phyloP scores from a whole-genome alignment of 495 filamentous ascomycete species.

The Diplogelasinospora grovesii region DNA sequence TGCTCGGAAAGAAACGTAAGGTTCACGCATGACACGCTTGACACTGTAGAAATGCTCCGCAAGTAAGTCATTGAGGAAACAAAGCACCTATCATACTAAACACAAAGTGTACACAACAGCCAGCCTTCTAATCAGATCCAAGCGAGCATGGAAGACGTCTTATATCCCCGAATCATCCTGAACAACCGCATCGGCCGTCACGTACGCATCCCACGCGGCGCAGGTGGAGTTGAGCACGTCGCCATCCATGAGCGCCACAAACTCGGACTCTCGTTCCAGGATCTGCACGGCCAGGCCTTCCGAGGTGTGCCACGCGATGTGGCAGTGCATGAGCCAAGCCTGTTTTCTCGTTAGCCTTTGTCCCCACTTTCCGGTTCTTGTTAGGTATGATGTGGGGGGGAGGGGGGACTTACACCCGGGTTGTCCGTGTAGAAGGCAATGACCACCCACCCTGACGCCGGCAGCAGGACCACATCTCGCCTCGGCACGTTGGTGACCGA shows the following conservation, averaged over 20 bases:
- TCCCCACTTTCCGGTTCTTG: too few relatives aligned
- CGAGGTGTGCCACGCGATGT: constrained; percentile 45
- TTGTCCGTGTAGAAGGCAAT: constrained; percentile 49
- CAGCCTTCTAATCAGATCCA: too few relatives aligned
- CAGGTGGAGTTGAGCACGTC: background rate
- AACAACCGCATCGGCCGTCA: background rate
- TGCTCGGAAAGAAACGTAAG: too few relatives aligned
- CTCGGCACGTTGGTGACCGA: constrained; percentile 38
- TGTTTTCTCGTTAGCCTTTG: too few relatives aligned
- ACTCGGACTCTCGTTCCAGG: background rate
- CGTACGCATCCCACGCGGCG: background rate
- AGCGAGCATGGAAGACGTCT: too few relatives aligned
- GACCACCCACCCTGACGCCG: constrained; percentile 30
- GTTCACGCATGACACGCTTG: too few relatives aligned
- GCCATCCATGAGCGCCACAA: background rate
- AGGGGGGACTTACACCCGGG: constrained; percentile 45
- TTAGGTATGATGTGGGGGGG: too few relatives aligned
- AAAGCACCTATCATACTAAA: too few relatives aligned
- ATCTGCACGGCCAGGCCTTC: constrained; percentile 32
- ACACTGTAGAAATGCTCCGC: too few relatives aligned
- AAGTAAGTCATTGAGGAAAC: too few relatives aligned
- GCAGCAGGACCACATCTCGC: constrained; percentile 50
- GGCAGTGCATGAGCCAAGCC: constrained; percentile 49
- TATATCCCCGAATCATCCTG: constrained; percentile 10
- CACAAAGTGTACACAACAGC: too few relatives aligned